Evolutionary conservation across 2,329 filamentous ascomycete genomes (phyloP), one percentile per base, ranked within the genome.

Genomic region (Zarea fungicola): DNA sequence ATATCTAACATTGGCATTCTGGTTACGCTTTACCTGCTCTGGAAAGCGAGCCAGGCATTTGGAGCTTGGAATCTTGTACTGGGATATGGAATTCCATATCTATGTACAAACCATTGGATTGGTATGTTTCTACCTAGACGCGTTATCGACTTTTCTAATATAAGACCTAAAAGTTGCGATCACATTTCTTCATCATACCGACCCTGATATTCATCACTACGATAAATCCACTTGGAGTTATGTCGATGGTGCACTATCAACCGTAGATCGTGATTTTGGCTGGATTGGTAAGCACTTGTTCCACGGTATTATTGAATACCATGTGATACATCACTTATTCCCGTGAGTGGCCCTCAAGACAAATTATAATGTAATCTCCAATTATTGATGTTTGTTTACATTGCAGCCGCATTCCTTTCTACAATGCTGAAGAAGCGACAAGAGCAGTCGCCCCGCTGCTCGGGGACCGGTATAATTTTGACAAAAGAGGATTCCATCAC

Each of bases 291-390:
- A 73, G 42, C 76, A 83, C 63, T 67, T 83, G 55, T 80, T 84
- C 68, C 81, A 84, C 64, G 76, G 78, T 44, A 84, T 84, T 54
- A 65, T 65, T 28, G 77, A 80, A 58, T 76, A 76, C 55, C 80
- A 83, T 59, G 80, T 83, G 19, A 71, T 80, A 37, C 80, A 84
- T 64, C 80, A 84, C 56, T 68, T 80, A n/a, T n/a, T n/a, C n/a
- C n/a, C n/a, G n/a, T n/a, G n/a, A n/a, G n/a, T n/a, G n/a, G n/a
- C n/a, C n/a, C n/a, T n/a, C n/a, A n/a, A n/a, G n/a, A n/a, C n/a
- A n/a, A n/a, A n/a, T n/a, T n/a, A n/a, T n/a, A n/a, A n/a, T n/a
- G n/a, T n/a, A n/a, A n/a, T n/a, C n/a, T n/a, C n/a, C n/a, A n/a
- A n/a, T n/a, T n/a, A n/a, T n/a, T n/a, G n/a, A n/a, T n/a, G n/a